These are phyloP conservation scores for Juglanconis oblonga DNA, from an alignment of 2,329 filamentous ascomycete species.

Conservation along the genomic window DNA sequence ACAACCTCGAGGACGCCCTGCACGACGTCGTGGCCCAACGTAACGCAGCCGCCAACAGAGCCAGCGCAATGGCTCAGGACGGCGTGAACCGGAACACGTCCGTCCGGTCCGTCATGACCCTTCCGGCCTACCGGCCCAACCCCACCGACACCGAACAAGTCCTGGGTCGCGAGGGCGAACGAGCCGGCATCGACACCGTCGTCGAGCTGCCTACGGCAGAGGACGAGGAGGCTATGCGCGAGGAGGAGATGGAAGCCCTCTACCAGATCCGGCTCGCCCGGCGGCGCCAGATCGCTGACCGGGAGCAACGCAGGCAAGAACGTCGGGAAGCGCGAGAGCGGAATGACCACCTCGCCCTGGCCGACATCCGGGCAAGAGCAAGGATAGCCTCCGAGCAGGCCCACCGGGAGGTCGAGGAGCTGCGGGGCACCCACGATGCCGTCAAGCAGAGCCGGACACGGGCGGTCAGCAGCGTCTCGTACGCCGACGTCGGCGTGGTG, in stretches of 20 bases:
- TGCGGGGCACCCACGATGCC: conserved; percentile 53
- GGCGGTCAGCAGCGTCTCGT: conserved; percentile 71
- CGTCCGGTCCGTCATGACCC: conserved; percentile 87
- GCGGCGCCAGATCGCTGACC: conserved; percentile 70
- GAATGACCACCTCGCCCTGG: conserved; percentile 68
- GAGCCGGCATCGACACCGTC: conserved; percentile 87
- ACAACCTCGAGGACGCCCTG: conserved; percentile 21
- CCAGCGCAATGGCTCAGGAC: background rate
- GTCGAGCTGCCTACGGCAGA: conserved; percentile 80
- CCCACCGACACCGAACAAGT: conserved; percentile 76
- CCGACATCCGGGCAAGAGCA: conserved; percentile 59
- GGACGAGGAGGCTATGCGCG: conserved; percentile 73
- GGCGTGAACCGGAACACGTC: conserved; percentile 78
- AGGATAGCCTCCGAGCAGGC: conserved; percentile 42
- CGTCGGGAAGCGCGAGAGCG: conserved; percentile 69
- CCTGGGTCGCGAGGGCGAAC: conserved; percentile 83
- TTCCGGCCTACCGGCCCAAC: conserved; percentile 77
- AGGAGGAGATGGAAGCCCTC: conserved; percentile 88
- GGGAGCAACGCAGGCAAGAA: conserved; percentile 69
- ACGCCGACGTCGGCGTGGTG: conserved; percentile 72
- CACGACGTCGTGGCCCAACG: conserved; percentile 7
- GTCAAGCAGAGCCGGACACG: conserved; percentile 60
- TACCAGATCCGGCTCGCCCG: conserved; percentile 85
- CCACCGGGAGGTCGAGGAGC: conserved; percentile 57
- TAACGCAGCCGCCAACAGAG: conserved; percentile 3